Percentiles rank a stretch among this genome's conserved stretches.
Conservation (phyloP, 441 rosid genomes). For the Adansonia grandidieri region DNA sequence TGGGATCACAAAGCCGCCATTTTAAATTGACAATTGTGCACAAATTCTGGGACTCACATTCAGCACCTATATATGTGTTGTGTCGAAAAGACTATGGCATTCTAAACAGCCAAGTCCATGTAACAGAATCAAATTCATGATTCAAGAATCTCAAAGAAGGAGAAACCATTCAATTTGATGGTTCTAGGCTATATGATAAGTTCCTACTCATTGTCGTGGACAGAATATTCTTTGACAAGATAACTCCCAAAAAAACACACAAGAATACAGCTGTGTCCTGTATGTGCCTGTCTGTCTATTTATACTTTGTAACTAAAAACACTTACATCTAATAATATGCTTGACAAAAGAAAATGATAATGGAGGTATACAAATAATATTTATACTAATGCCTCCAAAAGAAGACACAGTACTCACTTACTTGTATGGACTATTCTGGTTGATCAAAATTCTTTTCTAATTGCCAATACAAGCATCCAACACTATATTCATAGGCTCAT, state of each 20-base stretch:
- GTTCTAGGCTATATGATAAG: neutral
- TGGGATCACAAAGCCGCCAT: neutral
- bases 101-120: neutral
- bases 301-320: constrained; percentile 4
- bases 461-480: neutral
- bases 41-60: neutral
- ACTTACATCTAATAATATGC: neutral
- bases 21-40: neutral
- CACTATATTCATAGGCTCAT: neutral
- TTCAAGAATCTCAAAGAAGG: constrained; percentile 1
- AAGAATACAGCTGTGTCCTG: neutral
- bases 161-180: constrained; percentile 7
- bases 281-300: neutral
- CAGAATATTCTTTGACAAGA: constrained; percentile 12
- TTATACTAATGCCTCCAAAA: neutral
- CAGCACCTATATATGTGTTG: neutral
- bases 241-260: neutral
- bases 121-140: neutral
- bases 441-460: constrained; percentile 4
- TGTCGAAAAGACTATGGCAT: neutral
- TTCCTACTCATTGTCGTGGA: neutral
- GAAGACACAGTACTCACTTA: neutral
- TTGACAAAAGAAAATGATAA: neutral
- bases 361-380: neutral
- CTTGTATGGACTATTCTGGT: neutral